Percentiles rank a stretch among this genome's conserved stretches.
phyloP scores from a whole-genome alignment of 148 eudicot species.

The Arctostaphylos glauca region DNA sequence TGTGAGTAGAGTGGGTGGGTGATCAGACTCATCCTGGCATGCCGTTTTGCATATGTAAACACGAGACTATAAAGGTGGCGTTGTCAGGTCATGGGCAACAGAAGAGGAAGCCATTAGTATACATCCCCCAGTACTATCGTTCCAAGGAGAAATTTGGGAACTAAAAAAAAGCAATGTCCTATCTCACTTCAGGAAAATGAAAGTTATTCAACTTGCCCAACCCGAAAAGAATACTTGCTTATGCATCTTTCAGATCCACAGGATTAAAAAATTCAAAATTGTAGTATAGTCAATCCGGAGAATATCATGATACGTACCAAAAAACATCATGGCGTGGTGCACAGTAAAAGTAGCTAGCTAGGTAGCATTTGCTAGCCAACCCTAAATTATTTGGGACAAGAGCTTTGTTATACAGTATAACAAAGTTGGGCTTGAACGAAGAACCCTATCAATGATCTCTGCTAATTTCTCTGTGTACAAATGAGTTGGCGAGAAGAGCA shows the following conservation, averaged over 20 bases:
- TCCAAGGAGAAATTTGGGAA: neutral
- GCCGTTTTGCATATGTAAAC: neutral
- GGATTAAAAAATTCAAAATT: neutral
- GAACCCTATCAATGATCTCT: neutral
- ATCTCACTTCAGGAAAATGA: neutral
- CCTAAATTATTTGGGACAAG: neutral
- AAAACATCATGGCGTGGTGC: neutral
- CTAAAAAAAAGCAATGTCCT: neutral
- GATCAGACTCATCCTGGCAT: neutral
- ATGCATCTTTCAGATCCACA: neutral
- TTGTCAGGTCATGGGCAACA: neutral
- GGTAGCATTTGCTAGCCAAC: neutral
- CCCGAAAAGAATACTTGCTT: neutral
- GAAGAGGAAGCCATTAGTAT: neutral
- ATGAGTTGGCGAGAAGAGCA: neutral
- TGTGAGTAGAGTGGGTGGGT: neutral
- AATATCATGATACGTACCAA: neutral
- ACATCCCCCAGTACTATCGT: neutral
- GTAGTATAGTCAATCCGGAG: neutral
- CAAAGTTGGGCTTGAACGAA: neutral
- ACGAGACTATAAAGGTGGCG: neutral
- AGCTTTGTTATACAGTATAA: neutral
- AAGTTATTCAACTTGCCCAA: neutral
- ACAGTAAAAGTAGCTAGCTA: neutral
- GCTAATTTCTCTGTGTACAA: neutral